Conservation (phyloP, 306 rosid species). For the Ormosia semicastrata region DNA sequence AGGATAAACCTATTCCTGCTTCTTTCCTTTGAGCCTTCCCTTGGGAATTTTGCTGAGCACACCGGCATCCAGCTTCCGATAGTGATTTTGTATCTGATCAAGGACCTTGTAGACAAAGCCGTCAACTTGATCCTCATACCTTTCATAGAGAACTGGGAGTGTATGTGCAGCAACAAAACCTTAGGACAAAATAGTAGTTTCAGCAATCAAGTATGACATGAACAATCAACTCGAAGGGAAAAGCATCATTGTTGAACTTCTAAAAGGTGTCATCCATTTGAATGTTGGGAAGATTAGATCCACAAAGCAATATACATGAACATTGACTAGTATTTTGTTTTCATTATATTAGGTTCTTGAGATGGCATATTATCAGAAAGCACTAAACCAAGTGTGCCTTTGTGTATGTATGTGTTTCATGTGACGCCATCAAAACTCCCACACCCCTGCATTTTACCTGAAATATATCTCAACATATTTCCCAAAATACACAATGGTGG, state of each 20-base stretch:
- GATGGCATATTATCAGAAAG: background rate
- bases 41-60: conserved; percentile 63
- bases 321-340: background rate
- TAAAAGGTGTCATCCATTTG: background rate
- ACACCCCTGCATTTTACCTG: background rate
- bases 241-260: background rate
- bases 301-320: background rate
- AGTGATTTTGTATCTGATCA: conserved; percentile 54
- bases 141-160: conserved; percentile 86
- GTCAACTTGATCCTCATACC: conserved; percentile 74
- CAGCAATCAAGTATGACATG: conserved; percentile 1
- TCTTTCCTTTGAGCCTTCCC: conserved; percentile 39
- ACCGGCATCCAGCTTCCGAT: conserved; percentile 55
- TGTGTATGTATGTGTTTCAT: background rate
- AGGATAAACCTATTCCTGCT: conserved; percentile 49
- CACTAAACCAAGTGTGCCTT: background rate
- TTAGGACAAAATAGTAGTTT: conserved; percentile 19
- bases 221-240: background rate
- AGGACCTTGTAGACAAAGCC: conserved; percentile 52
- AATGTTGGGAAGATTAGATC: background rate
- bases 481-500: background rate
- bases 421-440: conserved; percentile 1
- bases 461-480: background rate
- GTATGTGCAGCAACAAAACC: conserved; percentile 91
- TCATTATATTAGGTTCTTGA: background rate